Evolutionary conservation across 176 grass and related monocot genomes (phyloP), one percentile per base, ranked within the genome.

Genomic region (Oryza meyeriana): DNA sequence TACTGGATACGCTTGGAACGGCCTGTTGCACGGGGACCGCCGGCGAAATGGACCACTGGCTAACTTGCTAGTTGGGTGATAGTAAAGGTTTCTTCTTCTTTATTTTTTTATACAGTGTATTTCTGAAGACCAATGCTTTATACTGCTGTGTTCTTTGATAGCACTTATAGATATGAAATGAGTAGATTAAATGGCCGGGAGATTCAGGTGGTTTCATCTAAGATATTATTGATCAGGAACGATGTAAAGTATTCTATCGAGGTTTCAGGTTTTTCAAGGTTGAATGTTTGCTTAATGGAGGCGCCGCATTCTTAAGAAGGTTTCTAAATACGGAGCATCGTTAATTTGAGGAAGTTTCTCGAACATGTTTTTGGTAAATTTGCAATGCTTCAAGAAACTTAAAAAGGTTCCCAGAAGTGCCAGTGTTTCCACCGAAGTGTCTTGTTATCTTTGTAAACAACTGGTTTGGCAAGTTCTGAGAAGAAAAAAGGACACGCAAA

Each of bases 31-130:
- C 10, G 57, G 78, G 72, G 79, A 83, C 79, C 66, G 59, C 67
- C 79, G 47, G 83, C 25, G 48, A 72, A 59, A 72, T 58, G 86
- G 79, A 77, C 79, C 71, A 48, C 63, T 31, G 4, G 48, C n/a
- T 38, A 65, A 3, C 28, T 32, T 3, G 14, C n/a, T 32, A 71
- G 48, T 12, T 67, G n/a, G 16, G 25, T 59, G 17, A 16, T 61
- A n/a, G n/a, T n/a, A 25, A 38, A 45, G 69, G 3, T 13, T 10
- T 14, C 20, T 20, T 55, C n/a, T 55, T 45, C 45, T 20, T 44
- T 42, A 26, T 16, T 44, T 14, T 18, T 72, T 67, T 5, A 25
- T 38, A 16, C 42, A 16, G 13, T 45, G 1, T 44, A 16, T 22
- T 22, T 52, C 12, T 8, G 48, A 52, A 22, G 17, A 7, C 18